A percentile compares a stretch with the other conserved stretches of the same genome.
These are phyloP conservation scores for Botryobasidium botryosum DNA, from an alignment of 768 basidiomycete genomes.

Conservation along the genomic window DNA sequence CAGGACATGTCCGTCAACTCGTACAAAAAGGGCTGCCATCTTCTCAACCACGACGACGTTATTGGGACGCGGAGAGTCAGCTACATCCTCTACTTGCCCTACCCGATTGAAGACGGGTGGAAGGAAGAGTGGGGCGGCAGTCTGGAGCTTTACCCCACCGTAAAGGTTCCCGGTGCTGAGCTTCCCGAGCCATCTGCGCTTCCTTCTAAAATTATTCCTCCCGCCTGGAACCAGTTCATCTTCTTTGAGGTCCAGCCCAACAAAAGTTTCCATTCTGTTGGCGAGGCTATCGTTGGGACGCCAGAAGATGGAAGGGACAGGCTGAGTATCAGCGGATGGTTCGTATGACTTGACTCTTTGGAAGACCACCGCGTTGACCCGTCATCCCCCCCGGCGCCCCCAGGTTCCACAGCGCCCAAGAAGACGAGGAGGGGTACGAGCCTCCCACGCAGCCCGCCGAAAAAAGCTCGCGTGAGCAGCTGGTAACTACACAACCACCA, in stretches of 20 bases:
- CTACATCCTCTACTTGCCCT: slow-evolving; percentile 93
- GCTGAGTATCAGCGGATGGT: slow-evolving; percentile 86
- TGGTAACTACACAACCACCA: slow-evolving; percentile 39
- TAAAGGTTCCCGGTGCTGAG: slow-evolving; percentile 38
- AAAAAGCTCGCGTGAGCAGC: slow-evolving; percentile 81
- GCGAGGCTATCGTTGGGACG: slow-evolving; percentile 79
- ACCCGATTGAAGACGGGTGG: slow-evolving; percentile 55
- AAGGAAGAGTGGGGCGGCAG: slow-evolving; percentile 83
- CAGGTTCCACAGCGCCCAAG: slow-evolving; percentile 71
- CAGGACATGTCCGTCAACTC: slow-evolving; percentile 93
- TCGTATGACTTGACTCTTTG: background rate
- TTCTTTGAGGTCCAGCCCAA: slow-evolving; percentile 74
- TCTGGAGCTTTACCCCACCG: slow-evolving; percentile 75
- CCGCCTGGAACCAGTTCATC: slow-evolving; percentile 63
- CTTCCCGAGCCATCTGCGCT: slow-evolving; percentile 48
- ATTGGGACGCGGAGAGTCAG: slow-evolving; percentile 87
- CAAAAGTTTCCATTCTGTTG: slow-evolving; percentile 87
- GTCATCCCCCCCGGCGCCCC: no score
- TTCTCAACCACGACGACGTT: slow-evolving; percentile 96
- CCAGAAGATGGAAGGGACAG: slow-evolving; percentile 52
- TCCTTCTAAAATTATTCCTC: slow-evolving; percentile 51
- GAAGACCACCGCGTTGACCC: no score
- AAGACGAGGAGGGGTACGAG: slow-evolving; percentile 77
- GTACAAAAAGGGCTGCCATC: slow-evolving; percentile 80
- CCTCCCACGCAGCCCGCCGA: slow-evolving; percentile 26